Base-by-base conservation (phyloP, 352 stramenopile genomes). In the Phytophthora idaei region DNA sequence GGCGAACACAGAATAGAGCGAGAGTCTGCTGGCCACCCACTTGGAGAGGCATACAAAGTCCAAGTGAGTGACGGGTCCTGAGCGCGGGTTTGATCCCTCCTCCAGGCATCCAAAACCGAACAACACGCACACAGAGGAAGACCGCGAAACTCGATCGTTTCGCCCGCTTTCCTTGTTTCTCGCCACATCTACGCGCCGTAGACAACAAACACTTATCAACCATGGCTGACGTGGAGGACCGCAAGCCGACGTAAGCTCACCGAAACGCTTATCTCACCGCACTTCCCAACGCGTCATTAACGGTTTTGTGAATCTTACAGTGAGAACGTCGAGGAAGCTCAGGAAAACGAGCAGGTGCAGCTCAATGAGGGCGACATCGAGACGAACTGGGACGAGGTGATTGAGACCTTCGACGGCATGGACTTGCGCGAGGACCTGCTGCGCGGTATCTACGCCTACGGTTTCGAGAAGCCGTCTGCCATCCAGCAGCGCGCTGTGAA, bases 401-500 rank as follows among this genome's bases (percentile, higher is more conserved):
- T 99, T 67, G 94, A 99, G 72, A 97, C 92, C 21, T 99, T 99
- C 77, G 98, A 99, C 78, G 95, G 83, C 68, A 99, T 99, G 97
- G 93, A 98, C 36, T 80, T 99, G 54, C 94, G 96, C 48, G 97
- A 99, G 77, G 97, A 99, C 76, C 85, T 99, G 46, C 93, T 99
- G 31, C 90, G 97, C 67, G 98, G 98, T 59, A 99, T 99, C 76
- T 99, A 99, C 83, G 97, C 97, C 14, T 99, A 99, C 83, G 98
- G 98, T 97, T 99, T 99, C 75, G 98, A 99, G 81, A 99, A 99
- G 85, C 98, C 98, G 37, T 99, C 97, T 67, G 97, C 98, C 50
- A 99, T 99, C 83, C 98, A 99, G 85, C 97, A 99, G 83, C 89
- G 97, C 60, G 90, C 92, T n/a, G 97, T 99, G 56, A 98, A 99